Conservation (phyloP, 116 monocot genomes). For the Cymodocea nodosa region DNA sequence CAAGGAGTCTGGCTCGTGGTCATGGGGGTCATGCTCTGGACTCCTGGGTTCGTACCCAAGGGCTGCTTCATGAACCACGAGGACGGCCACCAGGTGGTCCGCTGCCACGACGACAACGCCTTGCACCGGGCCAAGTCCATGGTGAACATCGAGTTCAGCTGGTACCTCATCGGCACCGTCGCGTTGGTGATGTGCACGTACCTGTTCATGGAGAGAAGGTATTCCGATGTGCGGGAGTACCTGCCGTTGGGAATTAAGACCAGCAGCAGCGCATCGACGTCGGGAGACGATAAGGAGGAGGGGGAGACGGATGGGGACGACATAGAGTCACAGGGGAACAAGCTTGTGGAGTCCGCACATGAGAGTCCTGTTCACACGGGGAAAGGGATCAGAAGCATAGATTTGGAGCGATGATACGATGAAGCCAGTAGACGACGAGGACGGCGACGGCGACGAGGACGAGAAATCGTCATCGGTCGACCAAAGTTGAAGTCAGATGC, state of each 20-base stretch:
- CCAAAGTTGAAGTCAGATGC: too few relatives aligned
- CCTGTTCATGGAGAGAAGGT: conserved; percentile 7
- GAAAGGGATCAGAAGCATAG: too few relatives aligned
- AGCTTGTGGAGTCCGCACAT: too few relatives aligned
- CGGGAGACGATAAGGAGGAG: background rate
- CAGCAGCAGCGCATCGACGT: too few relatives aligned
- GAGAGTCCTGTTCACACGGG: too few relatives aligned
- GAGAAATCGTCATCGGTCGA: too few relatives aligned
- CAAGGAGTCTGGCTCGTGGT: conserved; percentile 39
- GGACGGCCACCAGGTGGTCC: conserved; percentile 30
- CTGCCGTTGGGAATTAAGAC: background rate
- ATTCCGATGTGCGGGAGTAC: conserved; percentile 2
- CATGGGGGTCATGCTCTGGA: conserved; percentile 43
- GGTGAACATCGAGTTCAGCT: conserved; percentile 42
- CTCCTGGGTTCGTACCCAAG: conserved; percentile 23
- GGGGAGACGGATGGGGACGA: conserved; percentile 16
- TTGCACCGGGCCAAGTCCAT: conserved; percentile 32
- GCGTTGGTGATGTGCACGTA: conserved; percentile 17
- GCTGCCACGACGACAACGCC: conserved; percentile 18
- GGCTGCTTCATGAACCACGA: conserved; percentile 40
- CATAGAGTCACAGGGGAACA: conserved; percentile 18
- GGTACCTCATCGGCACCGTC: conserved; percentile 17
- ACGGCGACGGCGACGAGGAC: too few relatives aligned
- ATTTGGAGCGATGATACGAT: too few relatives aligned
- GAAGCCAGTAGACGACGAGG: too few relatives aligned